A percentile compares a stretch with the other conserved stretches of the same genome.
phyloP scores from a whole-genome alignment of 139 green algal species.

The Closterium sp. region DNA sequence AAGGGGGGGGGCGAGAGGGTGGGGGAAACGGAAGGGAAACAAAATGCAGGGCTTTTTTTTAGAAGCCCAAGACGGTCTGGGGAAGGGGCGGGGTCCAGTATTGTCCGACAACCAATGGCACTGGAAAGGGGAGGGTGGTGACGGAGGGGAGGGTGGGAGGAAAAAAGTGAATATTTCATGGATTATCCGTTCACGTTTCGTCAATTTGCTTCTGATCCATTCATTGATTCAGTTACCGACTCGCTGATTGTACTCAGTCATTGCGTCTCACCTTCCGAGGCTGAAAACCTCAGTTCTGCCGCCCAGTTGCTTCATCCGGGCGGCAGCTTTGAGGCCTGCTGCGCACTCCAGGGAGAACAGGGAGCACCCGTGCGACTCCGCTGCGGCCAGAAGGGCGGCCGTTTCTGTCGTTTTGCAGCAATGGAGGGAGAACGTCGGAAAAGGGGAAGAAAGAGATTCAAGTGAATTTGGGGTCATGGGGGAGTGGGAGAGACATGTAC shows the following conservation, averaged over 20 bases:
- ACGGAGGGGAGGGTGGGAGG: not conserved
- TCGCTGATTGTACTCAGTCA: not conserved
- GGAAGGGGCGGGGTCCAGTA: not conserved
- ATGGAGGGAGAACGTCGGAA: not conserved
- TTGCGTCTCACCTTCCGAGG: not conserved
- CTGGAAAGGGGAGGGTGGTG: not conserved
- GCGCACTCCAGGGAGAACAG: not conserved
- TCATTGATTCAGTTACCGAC: too few species aligned
- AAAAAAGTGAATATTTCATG: not conserved
- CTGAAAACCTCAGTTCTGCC: not conserved
- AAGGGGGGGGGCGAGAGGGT: too few species aligned
- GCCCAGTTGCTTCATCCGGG: not conserved
- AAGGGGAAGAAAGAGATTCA: not conserved
- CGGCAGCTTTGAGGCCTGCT: not conserved
- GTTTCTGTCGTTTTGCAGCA: not conserved
- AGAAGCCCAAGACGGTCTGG: not conserved
- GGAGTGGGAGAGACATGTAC: not conserved
- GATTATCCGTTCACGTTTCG: too few species aligned
- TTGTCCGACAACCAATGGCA: not conserved
- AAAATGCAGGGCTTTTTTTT: not conserved
- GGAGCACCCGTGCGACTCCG: not conserved
- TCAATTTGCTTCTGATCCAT: too few species aligned
- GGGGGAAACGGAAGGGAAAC: too few species aligned
- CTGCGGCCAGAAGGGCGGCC: not conserved
- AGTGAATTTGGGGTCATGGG: not conserved